Conservation (phyloP, 345 rosid genomes). For the Arabidopsis suecica region DNA sequence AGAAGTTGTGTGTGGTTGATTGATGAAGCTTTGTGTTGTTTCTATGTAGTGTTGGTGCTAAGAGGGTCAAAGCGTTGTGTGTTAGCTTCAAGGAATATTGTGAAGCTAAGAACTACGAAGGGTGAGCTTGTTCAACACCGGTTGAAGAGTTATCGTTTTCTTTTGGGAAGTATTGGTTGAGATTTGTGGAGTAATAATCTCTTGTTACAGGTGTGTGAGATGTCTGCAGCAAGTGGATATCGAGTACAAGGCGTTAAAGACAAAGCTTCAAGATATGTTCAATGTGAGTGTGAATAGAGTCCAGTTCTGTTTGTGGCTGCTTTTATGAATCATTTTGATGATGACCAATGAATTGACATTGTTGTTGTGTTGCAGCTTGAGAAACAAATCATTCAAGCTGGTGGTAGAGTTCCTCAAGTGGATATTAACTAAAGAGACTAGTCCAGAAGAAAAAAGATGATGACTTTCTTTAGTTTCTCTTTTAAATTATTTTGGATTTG, state of each 20-base stretch:
- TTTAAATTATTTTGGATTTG: slow-evolving; percentile 16
- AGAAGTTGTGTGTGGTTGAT: background rate
- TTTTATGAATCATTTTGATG: slow-evolving; percentile 10
- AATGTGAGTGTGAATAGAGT: slow-evolving; percentile 49
- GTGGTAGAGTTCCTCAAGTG: slow-evolving; percentile 43
- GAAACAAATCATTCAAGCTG: slow-evolving; percentile 46
- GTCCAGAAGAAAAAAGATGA: slow-evolving; percentile 19
- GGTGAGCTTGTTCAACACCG: slow-evolving; percentile 53
- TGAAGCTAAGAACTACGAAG: slow-evolving; percentile 69
- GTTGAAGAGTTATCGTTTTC: background rate
- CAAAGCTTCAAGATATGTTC: slow-evolving; percentile 70
- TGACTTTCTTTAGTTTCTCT: slow-evolving; percentile 24
- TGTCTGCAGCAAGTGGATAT: slow-evolving; percentile 74
- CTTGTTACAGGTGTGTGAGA: slow-evolving; percentile 67
- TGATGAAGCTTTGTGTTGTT: slow-evolving; percentile 27
- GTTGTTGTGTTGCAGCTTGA: slow-evolving; percentile 40
- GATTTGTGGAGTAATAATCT: slow-evolving; percentile 16
- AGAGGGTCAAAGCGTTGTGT: slow-evolving; percentile 63
- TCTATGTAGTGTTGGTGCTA: slow-evolving; percentile 74
- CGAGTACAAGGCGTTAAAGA: slow-evolving; percentile 59
- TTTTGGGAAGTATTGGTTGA: slow-evolving; percentile 10
- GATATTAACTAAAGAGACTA: slow-evolving; percentile 39
- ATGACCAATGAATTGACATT: background rate
- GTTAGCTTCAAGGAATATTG: slow-evolving; percentile 66
- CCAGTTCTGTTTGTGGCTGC: background rate